Percentiles rank a stretch among this genome's conserved stretches.
Conservation (phyloP, 2,329 filamentous ascomycete genomes). For the Neonectria punicea region DNA sequence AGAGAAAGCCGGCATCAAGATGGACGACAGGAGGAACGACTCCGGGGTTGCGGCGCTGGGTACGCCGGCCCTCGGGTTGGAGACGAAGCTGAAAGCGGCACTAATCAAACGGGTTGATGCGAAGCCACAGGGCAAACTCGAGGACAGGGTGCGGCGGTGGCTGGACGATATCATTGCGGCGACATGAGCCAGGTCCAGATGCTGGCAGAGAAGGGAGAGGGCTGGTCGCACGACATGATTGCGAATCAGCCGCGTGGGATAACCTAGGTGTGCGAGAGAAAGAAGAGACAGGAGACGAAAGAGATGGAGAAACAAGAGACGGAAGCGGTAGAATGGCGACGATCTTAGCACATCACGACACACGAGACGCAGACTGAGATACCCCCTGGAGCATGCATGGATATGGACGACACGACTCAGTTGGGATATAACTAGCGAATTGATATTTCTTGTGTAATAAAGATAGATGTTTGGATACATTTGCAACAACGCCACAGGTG, state of each 20-base stretch:
- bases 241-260: background rate
- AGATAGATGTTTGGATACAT: background rate
- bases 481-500: background rate
- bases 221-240: background rate
- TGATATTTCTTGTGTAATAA: constrained; percentile 10
- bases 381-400: constrained; percentile 21
- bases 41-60: constrained; percentile 7
- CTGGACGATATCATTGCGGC: constrained; percentile 33
- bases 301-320: constrained; percentile 13
- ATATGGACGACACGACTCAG: constrained; percentile 19
- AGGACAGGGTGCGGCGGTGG: constrained; percentile 38
- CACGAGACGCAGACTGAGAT: constrained; percentile 19
- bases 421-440: constrained; percentile 18
- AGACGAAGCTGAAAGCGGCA: constrained; percentile 28
- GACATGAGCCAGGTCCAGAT: constrained; percentile 4
- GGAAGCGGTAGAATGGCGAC: background rate
- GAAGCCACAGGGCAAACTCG: constrained; percentile 32
- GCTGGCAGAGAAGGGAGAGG: background rate
- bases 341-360: constrained; percentile 6
- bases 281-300: constrained; percentile 14
- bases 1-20: background rate
- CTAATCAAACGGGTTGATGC: constrained; percentile 37
- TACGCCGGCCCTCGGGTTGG: constrained; percentile 1
- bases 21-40: background rate
- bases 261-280: background rate